Conservation (phyloP, 768 basidiomycete species). For the Termitomyces sp. region DNA sequence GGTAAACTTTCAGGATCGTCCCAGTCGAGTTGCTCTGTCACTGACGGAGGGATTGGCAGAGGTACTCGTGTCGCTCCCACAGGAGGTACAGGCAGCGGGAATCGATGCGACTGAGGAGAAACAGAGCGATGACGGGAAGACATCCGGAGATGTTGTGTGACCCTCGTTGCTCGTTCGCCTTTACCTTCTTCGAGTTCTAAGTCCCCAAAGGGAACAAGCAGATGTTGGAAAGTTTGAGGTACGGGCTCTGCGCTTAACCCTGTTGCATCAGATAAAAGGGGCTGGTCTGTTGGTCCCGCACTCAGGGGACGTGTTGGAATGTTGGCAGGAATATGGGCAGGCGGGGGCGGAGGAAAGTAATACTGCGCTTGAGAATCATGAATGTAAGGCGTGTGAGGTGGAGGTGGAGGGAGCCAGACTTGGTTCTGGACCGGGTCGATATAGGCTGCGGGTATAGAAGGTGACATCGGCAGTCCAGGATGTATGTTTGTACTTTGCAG, state of each 20-base stretch:
- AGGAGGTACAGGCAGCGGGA: constrained; percentile 32
- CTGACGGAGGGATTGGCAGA: neutral
- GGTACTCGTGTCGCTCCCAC: constrained; percentile 14
- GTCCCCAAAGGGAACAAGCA: neutral
- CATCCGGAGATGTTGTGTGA: constrained; percentile 55
- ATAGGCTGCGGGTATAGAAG: constrained; percentile 34
- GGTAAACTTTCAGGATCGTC: neutral
- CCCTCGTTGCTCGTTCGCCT: constrained; percentile 55
- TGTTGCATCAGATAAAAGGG: constrained; percentile 13
- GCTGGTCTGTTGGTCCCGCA: constrained; percentile 5
- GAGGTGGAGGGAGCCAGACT: constrained; percentile 46
- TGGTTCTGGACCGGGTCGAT: constrained; percentile 37
- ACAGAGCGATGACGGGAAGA: constrained; percentile 57
- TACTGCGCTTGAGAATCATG: constrained; percentile 29
- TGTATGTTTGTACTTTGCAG: constrained; percentile 30
- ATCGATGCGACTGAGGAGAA: constrained; percentile 59
- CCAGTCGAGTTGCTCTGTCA: neutral
- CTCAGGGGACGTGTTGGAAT: constrained; percentile 12
- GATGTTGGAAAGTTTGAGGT: constrained; percentile 12
- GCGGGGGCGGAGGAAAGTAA: constrained; percentile 27
- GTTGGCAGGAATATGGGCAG: constrained; percentile 11
- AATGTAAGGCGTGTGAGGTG: constrained; percentile 25
- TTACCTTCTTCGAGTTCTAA: constrained; percentile 52
- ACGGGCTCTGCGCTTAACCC: constrained; percentile 15
- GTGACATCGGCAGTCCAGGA: constrained; percentile 33